A percentile compares a stretch with the other conserved stretches of the same genome.
Conservation (phyloP, 768 basidiomycete species). For the Mycena haematopus region DNA sequence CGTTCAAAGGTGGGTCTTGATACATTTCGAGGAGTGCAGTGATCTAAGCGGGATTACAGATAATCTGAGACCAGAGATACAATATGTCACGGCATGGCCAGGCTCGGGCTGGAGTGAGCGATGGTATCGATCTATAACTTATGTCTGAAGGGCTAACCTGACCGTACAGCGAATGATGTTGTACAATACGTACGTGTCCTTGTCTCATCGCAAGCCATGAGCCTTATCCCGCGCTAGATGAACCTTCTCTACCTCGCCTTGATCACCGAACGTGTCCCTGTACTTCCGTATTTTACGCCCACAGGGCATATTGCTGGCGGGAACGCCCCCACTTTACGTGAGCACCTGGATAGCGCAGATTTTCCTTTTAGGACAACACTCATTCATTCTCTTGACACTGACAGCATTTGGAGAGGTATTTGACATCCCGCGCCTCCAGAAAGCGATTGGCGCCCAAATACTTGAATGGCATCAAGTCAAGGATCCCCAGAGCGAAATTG, state of each 20-base stretch:
- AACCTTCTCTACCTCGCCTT: conserved; percentile 45
- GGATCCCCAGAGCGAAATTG: conserved; percentile 32
- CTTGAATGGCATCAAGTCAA: conserved; percentile 50
- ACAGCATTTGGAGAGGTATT: conserved; percentile 34
- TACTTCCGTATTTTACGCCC: conserved; percentile 44
- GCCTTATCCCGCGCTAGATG: conserved; percentile 30
- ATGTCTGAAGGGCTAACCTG: conserved; percentile 6
- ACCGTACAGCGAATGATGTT: conserved; percentile 51
- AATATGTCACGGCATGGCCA: conserved; percentile 55
- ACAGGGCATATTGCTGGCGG: conserved; percentile 35
- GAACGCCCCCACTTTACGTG: conserved; percentile 32
- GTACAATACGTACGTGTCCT: conserved; percentile 43
- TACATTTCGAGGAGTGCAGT: not conserved
- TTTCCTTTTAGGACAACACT: too few relatives aligned
- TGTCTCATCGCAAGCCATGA: not conserved
- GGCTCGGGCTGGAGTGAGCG: conserved; percentile 53
- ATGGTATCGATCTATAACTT: not conserved
- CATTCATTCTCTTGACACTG: too few relatives aligned
- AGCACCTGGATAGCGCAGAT: too few relatives aligned
- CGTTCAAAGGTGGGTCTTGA: conserved; percentile 43
- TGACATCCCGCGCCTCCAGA: conserved; percentile 41
- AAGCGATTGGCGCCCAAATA: conserved; percentile 36
- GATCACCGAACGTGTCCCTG: conserved; percentile 42
- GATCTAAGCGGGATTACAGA: conserved; percentile 35
- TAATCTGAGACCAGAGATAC: conserved; percentile 49